phyloP scores from a whole-genome alignment of 805 yeast genomes.

The Pichia exigua region DNA sequence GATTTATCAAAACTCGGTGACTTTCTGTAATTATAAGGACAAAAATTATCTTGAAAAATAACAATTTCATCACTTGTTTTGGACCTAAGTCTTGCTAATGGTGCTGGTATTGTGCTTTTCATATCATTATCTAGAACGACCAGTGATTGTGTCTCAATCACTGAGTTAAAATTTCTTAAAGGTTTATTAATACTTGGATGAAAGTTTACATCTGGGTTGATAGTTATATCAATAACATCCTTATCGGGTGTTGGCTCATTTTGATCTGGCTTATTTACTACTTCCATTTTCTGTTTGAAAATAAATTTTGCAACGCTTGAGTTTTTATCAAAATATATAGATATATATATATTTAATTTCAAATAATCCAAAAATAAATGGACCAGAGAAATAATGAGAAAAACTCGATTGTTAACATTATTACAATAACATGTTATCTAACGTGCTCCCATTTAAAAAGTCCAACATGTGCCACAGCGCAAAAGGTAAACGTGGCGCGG shows the following conservation, averaged over 20 bases:
- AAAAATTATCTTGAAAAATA: background rate
- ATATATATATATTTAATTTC: background rate
- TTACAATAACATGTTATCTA: too few relatives aligned
- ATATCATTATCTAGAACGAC: background rate
- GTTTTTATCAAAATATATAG: background rate
- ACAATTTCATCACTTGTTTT: background rate
- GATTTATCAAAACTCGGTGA: background rate
- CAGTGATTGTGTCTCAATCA: background rate
- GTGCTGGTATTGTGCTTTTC: background rate
- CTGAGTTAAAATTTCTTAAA: background rate
- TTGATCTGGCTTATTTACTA: background rate
- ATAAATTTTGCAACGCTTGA: background rate
- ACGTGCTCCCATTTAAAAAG: too few relatives aligned
- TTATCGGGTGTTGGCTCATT: background rate
- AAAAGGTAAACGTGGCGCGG: background rate
- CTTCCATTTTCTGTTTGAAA: background rate
- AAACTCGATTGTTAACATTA: too few relatives aligned
- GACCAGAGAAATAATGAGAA: background rate
- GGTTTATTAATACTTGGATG: background rate
- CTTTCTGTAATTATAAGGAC: background rate
- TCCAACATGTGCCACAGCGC: background rate
- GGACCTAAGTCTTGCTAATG: background rate
- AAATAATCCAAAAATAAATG: background rate
- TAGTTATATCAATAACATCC: background rate
- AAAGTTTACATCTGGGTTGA: too few relatives aligned